Base-by-base conservation (phyloP, 495 filamentous ascomycete species). In the Podospora tetraspora region DNA sequence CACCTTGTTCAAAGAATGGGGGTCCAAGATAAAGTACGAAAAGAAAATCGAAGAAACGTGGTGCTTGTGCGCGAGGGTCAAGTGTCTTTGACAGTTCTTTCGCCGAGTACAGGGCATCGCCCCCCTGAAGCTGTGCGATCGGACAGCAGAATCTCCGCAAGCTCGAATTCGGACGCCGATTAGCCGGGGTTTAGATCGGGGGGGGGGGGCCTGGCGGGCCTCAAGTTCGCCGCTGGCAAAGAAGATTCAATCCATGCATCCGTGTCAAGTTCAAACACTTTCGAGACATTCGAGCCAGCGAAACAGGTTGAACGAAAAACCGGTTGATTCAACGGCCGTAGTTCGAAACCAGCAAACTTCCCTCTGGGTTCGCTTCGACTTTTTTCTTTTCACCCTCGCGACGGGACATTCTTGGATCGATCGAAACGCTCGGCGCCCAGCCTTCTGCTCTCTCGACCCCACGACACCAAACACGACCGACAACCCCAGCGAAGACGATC, bases 371-470 rank as follows among this genome's bases (percentile, higher is more conserved):
- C 61, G 61, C 67, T 64, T n/a, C 63, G 61, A 8, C 19, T 52
- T 52, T 37, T 43, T 52, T 16, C 6, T 52, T 2, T 52, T n/a
- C 43, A 52, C 43, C 11, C 43, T 52, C 43, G 43, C 43, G 16
- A 9, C 43, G 43, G 43, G 16, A 52, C 43, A 8, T 52, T 52
- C 43, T 52, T 52, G 43, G 43, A 52, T 52, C 43, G 43, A 52
- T 52, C 43, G 43, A 52, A 72, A 73, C 73, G 74, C 76, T 77
- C 69, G 75, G 77, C 77, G 77, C 75, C 77, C 72, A 79, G 77
- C 71, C 71, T 75, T 66, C 65, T 34, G 62, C 52, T 60, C 71
- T 62, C 69, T 69, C 71, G 69, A 70, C 70, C 76, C 76, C 43
- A 52, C 43, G 43, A 72, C 74, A 61, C 66, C 69, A 71, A 68